Evolutionary conservation across 2,329 filamentous ascomycete genomes (phyloP), one percentile per base, ranked within the genome.

Genomic region (Gnomoniopsis smithogilvyi): DNA sequence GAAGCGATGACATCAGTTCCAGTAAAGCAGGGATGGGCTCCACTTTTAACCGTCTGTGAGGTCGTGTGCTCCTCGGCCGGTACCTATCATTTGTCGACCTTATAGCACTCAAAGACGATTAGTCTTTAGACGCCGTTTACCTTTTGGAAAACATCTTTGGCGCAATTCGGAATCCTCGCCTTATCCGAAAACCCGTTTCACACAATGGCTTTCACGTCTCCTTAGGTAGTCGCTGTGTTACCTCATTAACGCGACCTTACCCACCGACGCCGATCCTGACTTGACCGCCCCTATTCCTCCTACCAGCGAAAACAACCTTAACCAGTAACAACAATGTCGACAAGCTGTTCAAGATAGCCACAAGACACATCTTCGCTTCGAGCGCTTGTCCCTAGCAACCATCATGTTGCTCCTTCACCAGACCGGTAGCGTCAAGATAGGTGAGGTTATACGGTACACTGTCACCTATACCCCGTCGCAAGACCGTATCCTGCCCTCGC

Each of bases 391-490:
- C 26, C n/a, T 11, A 34, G 47, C 54, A 17, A 46, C 54, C 66
- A 74, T 70, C 34, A 98, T 98, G 95, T 81, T 98, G 64, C 86
- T 98, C 71, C 79, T 96, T 62, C 91, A 97, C 75, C 95, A 98
- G 76, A 82, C 89, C 64, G 95, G 95, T 69, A 91, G 84, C 76
- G 89, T 98, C 72, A 96, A 94, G 75, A 90, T 98, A 64, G 95
- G 95, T 71, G 93, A 98, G 77, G 89, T 97, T 43, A 87, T 97
- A 64, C 89, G 95, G 77, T 96, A 88, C 69, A 96, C 91, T 10
- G 79, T 98, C 65, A 97, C 92, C 52, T 99, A 99, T 74, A 95
- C 89, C 1, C 95, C 95, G 3, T 88, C 89, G 43, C 82, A 87
- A 68, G 95, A 98, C 74, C 91, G 91, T 66, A 96, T 97, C 70